Evolutionary conservation across 2,329 filamentous ascomycete species (phyloP).

Genomic region (Metarhizium brunneum): DNA sequence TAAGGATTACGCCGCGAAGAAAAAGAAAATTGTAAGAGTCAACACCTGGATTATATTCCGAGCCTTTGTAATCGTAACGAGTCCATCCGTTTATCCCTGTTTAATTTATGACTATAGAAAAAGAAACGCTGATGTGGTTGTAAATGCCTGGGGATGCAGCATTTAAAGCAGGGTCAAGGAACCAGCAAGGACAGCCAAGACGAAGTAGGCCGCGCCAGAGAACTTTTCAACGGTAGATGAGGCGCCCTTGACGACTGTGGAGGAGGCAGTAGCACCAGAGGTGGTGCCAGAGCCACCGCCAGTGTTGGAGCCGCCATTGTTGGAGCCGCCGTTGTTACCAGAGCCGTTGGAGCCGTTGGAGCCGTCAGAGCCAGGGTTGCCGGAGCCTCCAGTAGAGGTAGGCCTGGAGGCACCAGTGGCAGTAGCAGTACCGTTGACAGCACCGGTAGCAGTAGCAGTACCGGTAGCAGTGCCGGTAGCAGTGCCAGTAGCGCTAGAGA

Average conservation of each 20-base stretch:
- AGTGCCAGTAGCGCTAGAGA: neutral
- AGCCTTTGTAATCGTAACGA: neutral
- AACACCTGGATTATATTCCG: neutral
- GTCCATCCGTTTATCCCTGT: conserved; percentile 2
- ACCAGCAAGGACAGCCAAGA: conserved; percentile 8
- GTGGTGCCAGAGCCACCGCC: neutral
- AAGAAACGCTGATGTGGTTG: neutral
- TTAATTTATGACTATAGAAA: conserved; percentile 1
- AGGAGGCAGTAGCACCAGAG: neutral
- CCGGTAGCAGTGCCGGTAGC: conserved; percentile 1
- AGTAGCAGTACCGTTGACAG: neutral
- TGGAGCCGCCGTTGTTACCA: neutral
- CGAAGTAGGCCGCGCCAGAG: conserved; percentile 10
- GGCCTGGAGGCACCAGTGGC: too few relatives aligned
- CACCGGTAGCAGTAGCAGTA: conserved; percentile 4
- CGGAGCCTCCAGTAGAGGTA: neutral
- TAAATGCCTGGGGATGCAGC: neutral
- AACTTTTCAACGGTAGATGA: conserved; percentile 3
- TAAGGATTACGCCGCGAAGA: neutral
- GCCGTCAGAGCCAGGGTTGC: conserved; percentile 8
- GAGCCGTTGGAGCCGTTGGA: neutral
- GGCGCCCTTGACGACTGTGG: neutral
- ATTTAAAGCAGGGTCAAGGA: conserved; percentile 9
- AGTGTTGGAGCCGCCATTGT: neutral
- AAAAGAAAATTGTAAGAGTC: neutral